phyloP scores from a whole-genome alignment of 2,329 filamentous ascomycete species.

The Aureobasidium sp. region DNA sequence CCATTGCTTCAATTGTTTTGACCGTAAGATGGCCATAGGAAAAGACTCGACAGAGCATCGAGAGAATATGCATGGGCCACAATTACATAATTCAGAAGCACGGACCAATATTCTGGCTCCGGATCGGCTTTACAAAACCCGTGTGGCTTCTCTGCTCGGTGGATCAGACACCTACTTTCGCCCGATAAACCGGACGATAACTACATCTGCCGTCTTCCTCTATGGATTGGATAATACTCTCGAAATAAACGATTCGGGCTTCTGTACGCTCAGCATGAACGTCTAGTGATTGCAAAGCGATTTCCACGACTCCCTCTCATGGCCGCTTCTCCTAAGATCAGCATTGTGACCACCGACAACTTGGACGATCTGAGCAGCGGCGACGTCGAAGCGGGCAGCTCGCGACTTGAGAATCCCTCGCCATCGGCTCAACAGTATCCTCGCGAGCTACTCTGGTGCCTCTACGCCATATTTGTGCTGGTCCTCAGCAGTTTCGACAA shows the following conservation, averaged over 20 bases:
- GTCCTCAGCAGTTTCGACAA: conserved; percentile 38
- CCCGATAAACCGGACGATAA: neutral
- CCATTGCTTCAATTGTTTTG: no score
- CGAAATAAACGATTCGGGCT: neutral
- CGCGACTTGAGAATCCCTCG: neutral
- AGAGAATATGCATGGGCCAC: no score
- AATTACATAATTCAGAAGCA: no score
- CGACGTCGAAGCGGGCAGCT: neutral
- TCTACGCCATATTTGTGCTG: conserved; percentile 37
- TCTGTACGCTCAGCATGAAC: neutral
- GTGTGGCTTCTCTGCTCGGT: neutral
- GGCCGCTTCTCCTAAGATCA: neutral
- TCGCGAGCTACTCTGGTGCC: conserved; percentile 31
- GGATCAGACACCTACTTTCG: conserved; percentile 3
- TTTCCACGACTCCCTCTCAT: neutral
- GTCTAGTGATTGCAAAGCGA: neutral
- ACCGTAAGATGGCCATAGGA: no score
- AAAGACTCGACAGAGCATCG: no score
- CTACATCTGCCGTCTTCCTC: neutral
- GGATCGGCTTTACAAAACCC: no score
- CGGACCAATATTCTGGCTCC: no score
- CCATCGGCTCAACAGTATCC: conserved; percentile 26
- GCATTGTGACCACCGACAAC: neutral
- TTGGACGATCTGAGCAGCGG: neutral
- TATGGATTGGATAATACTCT: neutral